Conservation (phyloP, 2,329 filamentous ascomycete species). For the Chaetothyriales sp. region DNA sequence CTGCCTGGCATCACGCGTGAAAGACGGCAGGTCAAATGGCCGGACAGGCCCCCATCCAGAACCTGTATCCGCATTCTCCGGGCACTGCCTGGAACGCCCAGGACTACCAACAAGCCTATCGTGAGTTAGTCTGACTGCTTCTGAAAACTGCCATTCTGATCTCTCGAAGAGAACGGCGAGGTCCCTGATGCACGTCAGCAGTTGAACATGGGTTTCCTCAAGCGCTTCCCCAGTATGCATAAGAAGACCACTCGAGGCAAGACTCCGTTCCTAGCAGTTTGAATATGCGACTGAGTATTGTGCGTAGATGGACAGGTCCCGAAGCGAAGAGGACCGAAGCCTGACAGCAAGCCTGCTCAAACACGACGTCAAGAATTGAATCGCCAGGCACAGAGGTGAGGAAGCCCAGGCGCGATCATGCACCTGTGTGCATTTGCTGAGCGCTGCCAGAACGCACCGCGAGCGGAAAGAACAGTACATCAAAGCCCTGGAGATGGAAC, state of each 20-base stretch:
- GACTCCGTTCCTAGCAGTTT: conserved; percentile 4
- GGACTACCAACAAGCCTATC: not conserved
- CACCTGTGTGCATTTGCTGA: not conserved
- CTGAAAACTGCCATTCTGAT: not conserved
- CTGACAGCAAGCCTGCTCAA: conserved; percentile 85
- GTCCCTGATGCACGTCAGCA: conserved; percentile 5
- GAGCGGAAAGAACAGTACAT: conserved; percentile 95
- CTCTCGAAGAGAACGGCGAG: conserved; percentile 6
- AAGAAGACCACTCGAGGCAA: conserved; percentile 66
- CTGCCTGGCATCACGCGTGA: not conserved
- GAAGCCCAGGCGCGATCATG: not conserved
- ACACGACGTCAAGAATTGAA: conserved; percentile 89
- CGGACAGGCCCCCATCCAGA: not conserved
- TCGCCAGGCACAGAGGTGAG: conserved; percentile 82
- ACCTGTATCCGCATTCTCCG: not conserved
- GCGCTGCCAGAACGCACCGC: conserved; percentile 61
- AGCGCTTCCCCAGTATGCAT: conserved; percentile 46
- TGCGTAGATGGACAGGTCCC: conserved; percentile 63
- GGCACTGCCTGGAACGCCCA: not conserved
- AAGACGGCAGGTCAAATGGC: not conserved
- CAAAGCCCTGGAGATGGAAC: conserved; percentile 81
- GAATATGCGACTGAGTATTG: conserved; percentile 5
- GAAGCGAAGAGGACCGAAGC: conserved; percentile 86
- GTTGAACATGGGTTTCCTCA: conserved; percentile 45
- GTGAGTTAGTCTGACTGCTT: not conserved